phyloP scores from a whole-genome alignment of 805 yeast species.

The Priceomyces melissophilus region DNA sequence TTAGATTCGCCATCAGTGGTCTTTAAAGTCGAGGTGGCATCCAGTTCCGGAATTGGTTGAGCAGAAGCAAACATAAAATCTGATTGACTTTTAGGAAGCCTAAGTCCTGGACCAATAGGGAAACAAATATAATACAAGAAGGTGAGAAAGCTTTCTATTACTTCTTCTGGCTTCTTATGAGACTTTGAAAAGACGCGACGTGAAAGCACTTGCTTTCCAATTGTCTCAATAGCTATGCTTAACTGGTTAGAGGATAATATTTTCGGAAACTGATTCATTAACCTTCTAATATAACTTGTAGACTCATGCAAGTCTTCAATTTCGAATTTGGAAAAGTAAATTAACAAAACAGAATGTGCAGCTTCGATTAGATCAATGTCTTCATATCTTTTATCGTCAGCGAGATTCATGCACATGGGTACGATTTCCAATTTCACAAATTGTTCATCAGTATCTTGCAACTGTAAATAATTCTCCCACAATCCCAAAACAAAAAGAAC shows the following conservation, averaged over 20 bases:
- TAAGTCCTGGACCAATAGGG: constrained; percentile 27
- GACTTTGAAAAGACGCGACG: constrained; percentile 15
- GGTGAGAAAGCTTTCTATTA: constrained; percentile 36
- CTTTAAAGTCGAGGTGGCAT: constrained; percentile 33
- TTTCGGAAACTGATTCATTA: constrained; percentile 55
- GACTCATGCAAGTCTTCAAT: constrained; percentile 17
- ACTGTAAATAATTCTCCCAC: constrained; percentile 44
- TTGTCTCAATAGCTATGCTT: constrained; percentile 52
- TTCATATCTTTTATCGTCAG: constrained; percentile 17
- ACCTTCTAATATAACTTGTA: constrained; percentile 42
- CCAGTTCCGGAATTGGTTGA: constrained; percentile 36
- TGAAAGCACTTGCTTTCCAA: constrained; percentile 42
- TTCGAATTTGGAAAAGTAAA: constrained; percentile 29
- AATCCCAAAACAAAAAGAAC: constrained; percentile 45
- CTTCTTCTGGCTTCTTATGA: constrained; percentile 11
- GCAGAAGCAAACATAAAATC: constrained; percentile 26
- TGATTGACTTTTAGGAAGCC: constrained; percentile 4
- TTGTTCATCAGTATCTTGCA: constrained; percentile 10
- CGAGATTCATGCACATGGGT: constrained; percentile 32
- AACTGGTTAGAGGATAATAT: constrained; percentile 53
- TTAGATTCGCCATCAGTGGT: constrained; percentile 19
- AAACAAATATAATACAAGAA: constrained; percentile 41
- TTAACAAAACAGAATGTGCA: constrained; percentile 55
- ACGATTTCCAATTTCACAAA: constrained; percentile 24
- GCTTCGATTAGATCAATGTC: constrained; percentile 49